Percentiles rank a stretch among this genome's conserved stretches.
These are phyloP conservation scores for Leucocoprinus leucothites DNA, from an alignment of 768 basidiomycete species.

Conservation along the genomic window DNA sequence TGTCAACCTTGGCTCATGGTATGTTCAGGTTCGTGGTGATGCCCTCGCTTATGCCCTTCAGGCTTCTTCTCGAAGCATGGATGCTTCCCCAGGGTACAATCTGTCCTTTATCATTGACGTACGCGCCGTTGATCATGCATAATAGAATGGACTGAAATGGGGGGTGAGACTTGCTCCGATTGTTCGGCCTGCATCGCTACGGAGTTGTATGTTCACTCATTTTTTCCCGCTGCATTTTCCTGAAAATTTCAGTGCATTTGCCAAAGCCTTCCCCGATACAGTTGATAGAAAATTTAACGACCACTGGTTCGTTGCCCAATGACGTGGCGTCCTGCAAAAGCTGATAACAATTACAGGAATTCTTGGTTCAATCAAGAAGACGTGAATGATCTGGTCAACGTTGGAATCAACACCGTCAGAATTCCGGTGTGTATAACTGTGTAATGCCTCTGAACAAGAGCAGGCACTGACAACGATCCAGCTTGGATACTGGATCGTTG, in stretches of 20 bases:
- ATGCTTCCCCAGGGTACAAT: constrained; percentile 66
- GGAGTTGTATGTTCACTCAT: constrained; percentile 54
- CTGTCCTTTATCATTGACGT: background rate
- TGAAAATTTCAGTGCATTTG: constrained; percentile 55
- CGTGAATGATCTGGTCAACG: constrained; percentile 46
- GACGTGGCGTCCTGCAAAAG: background rate
- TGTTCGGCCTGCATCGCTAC: constrained; percentile 63
- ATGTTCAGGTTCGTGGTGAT: constrained; percentile 10
- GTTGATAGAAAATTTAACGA: constrained; percentile 55
- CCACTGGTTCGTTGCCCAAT: constrained; percentile 50
- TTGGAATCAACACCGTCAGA: constrained; percentile 74
- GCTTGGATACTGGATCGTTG: constrained; percentile 85
- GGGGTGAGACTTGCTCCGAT: constrained; percentile 56
- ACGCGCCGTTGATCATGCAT: background rate
- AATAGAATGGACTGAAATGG: constrained; percentile 72
- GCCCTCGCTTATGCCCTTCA: constrained; percentile 24
- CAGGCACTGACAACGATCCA: constrained; percentile 21
- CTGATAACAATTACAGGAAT: constrained; percentile 32
- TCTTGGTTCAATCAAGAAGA: constrained; percentile 72
- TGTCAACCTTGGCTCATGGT: constrained; percentile 71
- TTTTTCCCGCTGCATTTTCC: background rate
- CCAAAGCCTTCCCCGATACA: constrained; percentile 52
- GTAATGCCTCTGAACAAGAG: background rate
- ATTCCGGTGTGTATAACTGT: constrained; percentile 52
- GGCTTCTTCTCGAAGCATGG: constrained; percentile 80